phyloP scores from a whole-genome alignment of 2,329 filamentous ascomycete species.

The Pseudogymnoascus pannorum region DNA sequence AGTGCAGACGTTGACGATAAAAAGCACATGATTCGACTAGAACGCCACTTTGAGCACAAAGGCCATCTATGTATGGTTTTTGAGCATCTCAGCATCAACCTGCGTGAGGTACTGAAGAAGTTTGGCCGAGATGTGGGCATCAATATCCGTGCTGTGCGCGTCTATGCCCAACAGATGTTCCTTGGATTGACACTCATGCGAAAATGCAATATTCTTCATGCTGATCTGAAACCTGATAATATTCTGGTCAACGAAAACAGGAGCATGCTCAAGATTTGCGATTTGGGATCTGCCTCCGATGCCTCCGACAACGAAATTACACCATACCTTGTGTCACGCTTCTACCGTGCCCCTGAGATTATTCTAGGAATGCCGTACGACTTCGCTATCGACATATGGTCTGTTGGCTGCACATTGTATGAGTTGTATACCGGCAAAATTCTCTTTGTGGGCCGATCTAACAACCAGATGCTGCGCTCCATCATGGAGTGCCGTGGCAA shows the following conservation, averaged over 20 bases:
- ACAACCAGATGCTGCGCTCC: slow-evolving; percentile 95
- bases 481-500: slow-evolving; percentile 96
- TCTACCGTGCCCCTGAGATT: slow-evolving; percentile 94
- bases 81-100: slow-evolving; percentile 86
- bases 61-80: slow-evolving; percentile 95
- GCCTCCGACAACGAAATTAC: slow-evolving; percentile 86
- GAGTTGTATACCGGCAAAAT: slow-evolving; percentile 98
- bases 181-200: slow-evolving; percentile 79
- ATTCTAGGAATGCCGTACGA: slow-evolving; percentile 96
- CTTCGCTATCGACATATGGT: slow-evolving; percentile 95
- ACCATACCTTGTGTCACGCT: slow-evolving; percentile 91
- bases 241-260: slow-evolving; percentile 82
- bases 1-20: slow-evolving; percentile 80
- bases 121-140: slow-evolving; percentile 93
- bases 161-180: slow-evolving; percentile 93
- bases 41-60: slow-evolving; percentile 87
- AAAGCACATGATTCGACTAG: slow-evolving; percentile 84
- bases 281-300: slow-evolving; percentile 92
- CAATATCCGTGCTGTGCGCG: slow-evolving; percentile 76
- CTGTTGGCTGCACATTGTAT: slow-evolving; percentile 92
- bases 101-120: slow-evolving; percentile 90
- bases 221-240: slow-evolving; percentile 96
- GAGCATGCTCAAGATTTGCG: slow-evolving; percentile 86
- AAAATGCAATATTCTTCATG: slow-evolving; percentile 88
- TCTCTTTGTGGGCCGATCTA: slow-evolving; percentile 86